Conservation (phyloP, 129 eudicot species). For the Centella asiatica region DNA sequence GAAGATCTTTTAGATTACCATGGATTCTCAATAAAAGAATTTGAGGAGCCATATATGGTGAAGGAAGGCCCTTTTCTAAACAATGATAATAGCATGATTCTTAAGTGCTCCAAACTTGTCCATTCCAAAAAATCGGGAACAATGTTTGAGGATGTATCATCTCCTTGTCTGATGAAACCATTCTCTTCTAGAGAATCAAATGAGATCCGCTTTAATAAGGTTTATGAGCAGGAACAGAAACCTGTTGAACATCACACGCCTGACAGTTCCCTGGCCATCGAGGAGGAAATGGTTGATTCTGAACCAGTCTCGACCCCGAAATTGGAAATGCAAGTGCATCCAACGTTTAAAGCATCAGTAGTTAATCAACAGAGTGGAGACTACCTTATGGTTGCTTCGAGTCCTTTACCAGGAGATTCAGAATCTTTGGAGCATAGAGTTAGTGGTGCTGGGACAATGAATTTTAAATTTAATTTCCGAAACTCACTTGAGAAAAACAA, state of each 20-base stretch:
- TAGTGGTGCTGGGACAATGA: conserved; percentile 21
- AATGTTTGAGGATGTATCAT: conserved; percentile 53
- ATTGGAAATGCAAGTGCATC: conserved; percentile 22
- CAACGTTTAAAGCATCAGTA: conserved; percentile 16
- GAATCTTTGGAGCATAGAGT: conserved; percentile 21
- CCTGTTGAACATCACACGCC: conserved; percentile 15
- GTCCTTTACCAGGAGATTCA: conserved; percentile 27
- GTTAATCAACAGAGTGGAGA: conserved; percentile 17
- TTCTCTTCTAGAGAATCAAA: conserved; percentile 23
- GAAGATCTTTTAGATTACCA: conserved; percentile 70
- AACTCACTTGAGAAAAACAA: conserved; percentile 35
- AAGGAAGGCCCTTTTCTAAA: conserved; percentile 73
- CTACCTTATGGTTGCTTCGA: conserved; percentile 25
- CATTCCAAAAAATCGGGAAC: conserved; percentile 49
- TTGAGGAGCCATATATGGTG: conserved; percentile 88
- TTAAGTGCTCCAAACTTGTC: conserved; percentile 77
- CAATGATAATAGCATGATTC: conserved; percentile 51
- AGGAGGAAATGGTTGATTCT: conserved; percentile 34
- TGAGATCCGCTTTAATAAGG: conserved; percentile 20
- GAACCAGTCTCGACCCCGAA: conserved; percentile 33
- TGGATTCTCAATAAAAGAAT: conserved; percentile 78
- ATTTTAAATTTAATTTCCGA: conserved; percentile 27
- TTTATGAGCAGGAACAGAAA: conserved; percentile 16
- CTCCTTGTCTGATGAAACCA: conserved; percentile 29
- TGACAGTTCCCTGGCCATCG: conserved; percentile 17